These are phyloP conservation scores for Neltuma alba DNA, from an alignment of 306 rosid species.

Conservation along the genomic window DNA sequence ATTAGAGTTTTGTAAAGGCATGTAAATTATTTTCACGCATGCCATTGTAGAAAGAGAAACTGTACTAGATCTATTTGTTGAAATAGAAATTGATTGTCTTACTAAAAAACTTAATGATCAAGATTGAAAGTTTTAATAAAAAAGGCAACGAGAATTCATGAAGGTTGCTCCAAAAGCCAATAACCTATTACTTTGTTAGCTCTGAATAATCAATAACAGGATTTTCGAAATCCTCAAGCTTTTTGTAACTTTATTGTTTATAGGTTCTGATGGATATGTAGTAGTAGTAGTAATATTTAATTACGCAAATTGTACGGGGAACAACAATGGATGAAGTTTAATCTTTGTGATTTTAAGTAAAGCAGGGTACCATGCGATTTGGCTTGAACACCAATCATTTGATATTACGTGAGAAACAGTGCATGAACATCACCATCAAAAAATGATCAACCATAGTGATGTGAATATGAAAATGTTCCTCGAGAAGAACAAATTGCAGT, in stretches of 20 bases:
- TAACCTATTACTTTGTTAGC: neutral
- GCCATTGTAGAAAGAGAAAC: constrained; percentile 14
- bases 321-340: neutral
- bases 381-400: neutral
- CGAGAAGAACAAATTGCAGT: neutral
- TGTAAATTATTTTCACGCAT: constrained; percentile 12
- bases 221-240: neutral
- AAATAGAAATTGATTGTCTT: neutral
- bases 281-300: neutral
- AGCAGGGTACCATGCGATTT: neutral
- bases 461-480: neutral
- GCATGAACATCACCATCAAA: neutral
- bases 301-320: neutral
- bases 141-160: neutral
- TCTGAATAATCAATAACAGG: neutral
- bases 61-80: neutral
- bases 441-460: neutral
- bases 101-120: neutral
- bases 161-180: neutral
- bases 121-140: neutral
- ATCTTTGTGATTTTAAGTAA: neutral
- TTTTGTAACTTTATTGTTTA: neutral
- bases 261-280: neutral
- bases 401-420: neutral
- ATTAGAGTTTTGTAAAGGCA: constrained; percentile 34